Evolutionary conservation across 768 basidiomycete genomes (phyloP), one percentile per base, ranked within the genome.

Genomic region (Lentinus tigrinus): DNA sequence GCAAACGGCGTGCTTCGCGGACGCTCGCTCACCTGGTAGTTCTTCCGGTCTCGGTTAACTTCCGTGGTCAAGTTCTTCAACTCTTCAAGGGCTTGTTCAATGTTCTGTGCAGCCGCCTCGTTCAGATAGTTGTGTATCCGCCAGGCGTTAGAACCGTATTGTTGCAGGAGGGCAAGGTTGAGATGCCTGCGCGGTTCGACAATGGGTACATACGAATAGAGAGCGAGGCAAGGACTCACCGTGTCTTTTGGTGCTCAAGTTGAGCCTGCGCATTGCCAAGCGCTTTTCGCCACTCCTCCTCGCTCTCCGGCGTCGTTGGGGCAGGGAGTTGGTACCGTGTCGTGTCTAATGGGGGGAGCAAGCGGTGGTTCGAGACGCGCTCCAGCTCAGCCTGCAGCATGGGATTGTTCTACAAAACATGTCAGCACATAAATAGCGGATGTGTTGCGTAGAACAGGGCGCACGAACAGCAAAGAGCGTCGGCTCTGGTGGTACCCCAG

Each of bases 121-220:
- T 95, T 75, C 31, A 91, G 78, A 67, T 93, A 94, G 72, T 98
- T 98, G 69, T 92, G 87, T 72, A 95, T 85, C 60, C 90, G 84
- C 90, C 92, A 96, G 13, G 91, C 89, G 76, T 98, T 98, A 17
- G 88, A 75, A 3, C 91, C 96, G 67, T 96, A 95, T 34, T 85
- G 87, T 69, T 94, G 87, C 34, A 95, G 74, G 28, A 98, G 76
- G 3, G 87, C 82, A 51, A 93, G 74, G 75, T 97, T 98, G 21
- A 86, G 88, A 64, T 90, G 85, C 62, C 95, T 96, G 62, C 8
- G 54, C 50, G 19, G 26, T 11, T 11, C 1, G 4, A 16, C 31
- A 14, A 39, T 17, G 28, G 47, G 19, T 4, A 16, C 10, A 43
- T 27, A 3, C 7, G 39, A n/a, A 17, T 24, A 31, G 10, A 19